Percentiles rank a stretch among this genome's conserved stretches.
Evolutionary conservation across 2,329 filamentous ascomycete genomes (phyloP).

Genomic region (Colletotrichum tofieldiae): DNA sequence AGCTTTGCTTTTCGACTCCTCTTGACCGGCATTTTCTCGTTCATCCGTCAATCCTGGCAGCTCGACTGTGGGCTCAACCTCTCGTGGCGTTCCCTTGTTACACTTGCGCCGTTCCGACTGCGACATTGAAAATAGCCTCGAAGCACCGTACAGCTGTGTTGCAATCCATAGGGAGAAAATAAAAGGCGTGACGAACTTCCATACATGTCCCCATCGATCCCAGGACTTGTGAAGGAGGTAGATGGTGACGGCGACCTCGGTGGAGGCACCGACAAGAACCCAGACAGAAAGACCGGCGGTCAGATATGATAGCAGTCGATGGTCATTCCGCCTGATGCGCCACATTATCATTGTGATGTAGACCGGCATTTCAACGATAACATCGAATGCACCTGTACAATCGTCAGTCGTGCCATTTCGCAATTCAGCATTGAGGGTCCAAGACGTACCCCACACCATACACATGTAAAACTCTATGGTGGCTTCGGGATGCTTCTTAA

Average conservation of each 20-base stretch:
- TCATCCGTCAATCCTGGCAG: not conserved
- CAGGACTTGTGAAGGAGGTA: slow-evolving; percentile 42
- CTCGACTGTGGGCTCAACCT: slow-evolving; percentile 24
- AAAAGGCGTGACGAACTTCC: slow-evolving; percentile 36
- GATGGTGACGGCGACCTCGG: slow-evolving; percentile 37
- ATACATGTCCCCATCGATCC: slow-evolving; percentile 38
- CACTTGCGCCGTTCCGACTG: slow-evolving; percentile 24
- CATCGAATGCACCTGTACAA: slow-evolving; percentile 29
- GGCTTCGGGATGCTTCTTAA: slow-evolving; percentile 21
- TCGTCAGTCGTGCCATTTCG: not conserved
- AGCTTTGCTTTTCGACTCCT: slow-evolving; percentile 23
- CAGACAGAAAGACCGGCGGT: slow-evolving; percentile 25
- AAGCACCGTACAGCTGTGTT: slow-evolving; percentile 42
- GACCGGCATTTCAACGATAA: slow-evolving; percentile 38
- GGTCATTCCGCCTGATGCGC: slow-evolving; percentile 28
- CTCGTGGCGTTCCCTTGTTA: not conserved
- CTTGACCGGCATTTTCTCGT: not conserved
- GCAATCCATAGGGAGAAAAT: slow-evolving; percentile 41
- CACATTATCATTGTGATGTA: slow-evolving; percentile 42
- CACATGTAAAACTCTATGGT: slow-evolving; percentile 44
- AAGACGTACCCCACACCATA: slow-evolving; percentile 39
- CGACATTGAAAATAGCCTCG: slow-evolving; percentile 35
- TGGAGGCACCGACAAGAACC: slow-evolving; percentile 25
- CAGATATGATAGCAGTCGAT: slow-evolving; percentile 28
- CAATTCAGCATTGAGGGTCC: not conserved